phyloP scores from a whole-genome alignment of 371 early-diverging fungal genomes.

The Mucor piriformis region DNA sequence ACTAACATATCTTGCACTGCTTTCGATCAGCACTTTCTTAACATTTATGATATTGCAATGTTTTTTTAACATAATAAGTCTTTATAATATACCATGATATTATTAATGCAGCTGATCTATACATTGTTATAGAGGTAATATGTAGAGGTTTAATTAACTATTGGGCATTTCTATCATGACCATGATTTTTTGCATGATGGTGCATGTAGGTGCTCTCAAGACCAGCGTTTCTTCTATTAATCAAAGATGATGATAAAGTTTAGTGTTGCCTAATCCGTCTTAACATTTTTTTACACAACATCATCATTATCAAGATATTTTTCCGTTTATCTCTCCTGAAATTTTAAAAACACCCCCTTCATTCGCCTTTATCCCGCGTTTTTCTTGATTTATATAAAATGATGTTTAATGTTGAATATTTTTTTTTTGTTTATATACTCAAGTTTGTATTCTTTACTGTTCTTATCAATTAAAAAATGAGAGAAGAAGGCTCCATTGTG shows the following conservation, averaged over 20 bases:
- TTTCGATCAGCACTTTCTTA: no score
- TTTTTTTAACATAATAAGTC: no score
- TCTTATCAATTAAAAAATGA: neutral
- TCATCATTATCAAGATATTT: neutral
- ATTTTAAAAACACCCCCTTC: neutral
- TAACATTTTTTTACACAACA: neutral
- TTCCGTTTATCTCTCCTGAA: neutral
- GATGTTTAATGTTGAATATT: neutral
- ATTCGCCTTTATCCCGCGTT: neutral
- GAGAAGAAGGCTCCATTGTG: constrained; percentile 3
- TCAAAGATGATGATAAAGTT: neutral
- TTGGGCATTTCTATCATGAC: neutral
- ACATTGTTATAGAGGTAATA: neutral
- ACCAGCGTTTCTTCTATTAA: neutral
- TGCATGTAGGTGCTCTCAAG: neutral
- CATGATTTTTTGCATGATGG: neutral
- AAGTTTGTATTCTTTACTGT: neutral
- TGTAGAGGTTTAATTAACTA: neutral
- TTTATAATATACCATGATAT: no score
- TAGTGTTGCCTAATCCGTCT: neutral
- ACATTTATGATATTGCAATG: no score
- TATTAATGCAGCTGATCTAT: neutral
- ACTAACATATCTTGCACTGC: no score
- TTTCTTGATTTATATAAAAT: neutral
- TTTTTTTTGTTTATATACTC: neutral